Evolutionary conservation across 257 asterid genomes (phyloP).

Genomic region (Sherardia arvensis): DNA sequence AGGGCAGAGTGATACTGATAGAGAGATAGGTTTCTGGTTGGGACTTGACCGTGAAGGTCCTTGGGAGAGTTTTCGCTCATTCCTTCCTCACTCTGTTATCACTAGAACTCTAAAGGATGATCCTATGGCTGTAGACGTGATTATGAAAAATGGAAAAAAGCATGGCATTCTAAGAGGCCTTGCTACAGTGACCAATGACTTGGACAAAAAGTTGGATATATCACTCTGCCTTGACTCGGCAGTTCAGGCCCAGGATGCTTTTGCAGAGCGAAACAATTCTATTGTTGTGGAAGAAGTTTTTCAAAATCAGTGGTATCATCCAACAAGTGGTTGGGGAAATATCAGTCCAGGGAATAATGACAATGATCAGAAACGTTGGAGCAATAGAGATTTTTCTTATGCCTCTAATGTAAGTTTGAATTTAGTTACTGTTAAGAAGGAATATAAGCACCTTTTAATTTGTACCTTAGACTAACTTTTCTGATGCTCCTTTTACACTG

Average conservation of each 20-base stretch:
- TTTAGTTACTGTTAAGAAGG: conserved; percentile 5
- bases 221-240: conserved; percentile 43
- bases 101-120: conserved; percentile 67
- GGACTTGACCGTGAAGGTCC: conserved; percentile 76
- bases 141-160: conserved; percentile 72
- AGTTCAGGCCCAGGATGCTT: conserved; percentile 27
- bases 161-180: conserved; percentile 80
- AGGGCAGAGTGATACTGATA: conserved; percentile 40
- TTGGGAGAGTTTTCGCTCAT: conserved; percentile 94
- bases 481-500: background rate
- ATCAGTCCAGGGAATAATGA: conserved; percentile 24
- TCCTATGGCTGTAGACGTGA: conserved; percentile 78
- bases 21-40: conserved; percentile 82
- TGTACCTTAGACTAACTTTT: background rate
- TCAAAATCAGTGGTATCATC: conserved; percentile 50
- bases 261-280: conserved; percentile 20
- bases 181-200: conserved; percentile 67
- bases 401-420: conserved; percentile 40
- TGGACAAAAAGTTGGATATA: conserved; percentile 66
- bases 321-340: conserved; percentile 48
- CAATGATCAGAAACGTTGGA: conserved; percentile 44
- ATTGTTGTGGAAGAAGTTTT: conserved; percentile 48
- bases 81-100: conserved; percentile 73
- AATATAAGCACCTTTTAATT: conserved; percentile 3
- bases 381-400: conserved; percentile 51